Evolutionary conservation across 495 filamentous ascomycete genomes (phyloP).

Genomic region (Xylaria grammica): DNA sequence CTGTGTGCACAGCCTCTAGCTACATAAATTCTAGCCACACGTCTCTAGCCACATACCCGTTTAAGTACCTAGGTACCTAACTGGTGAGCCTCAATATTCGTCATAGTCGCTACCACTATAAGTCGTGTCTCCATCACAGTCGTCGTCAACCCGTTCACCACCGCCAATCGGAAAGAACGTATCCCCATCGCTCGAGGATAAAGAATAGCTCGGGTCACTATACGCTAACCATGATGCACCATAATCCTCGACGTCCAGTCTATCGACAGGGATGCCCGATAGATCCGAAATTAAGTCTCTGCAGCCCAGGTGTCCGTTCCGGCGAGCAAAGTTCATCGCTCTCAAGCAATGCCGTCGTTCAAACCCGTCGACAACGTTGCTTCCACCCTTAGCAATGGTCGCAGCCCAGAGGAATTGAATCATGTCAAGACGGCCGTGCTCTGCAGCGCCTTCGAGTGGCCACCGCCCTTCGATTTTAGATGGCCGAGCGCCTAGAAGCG

Average conservation of each 20-base stretch:
- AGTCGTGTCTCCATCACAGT: background rate
- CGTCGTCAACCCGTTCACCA: background rate
- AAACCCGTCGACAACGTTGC: constrained; percentile 12
- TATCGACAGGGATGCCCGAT: constrained; percentile 12
- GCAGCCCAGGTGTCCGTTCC: constrained; percentile 25
- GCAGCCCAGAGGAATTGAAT: constrained; percentile 44
- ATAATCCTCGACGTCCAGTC: constrained; percentile 18
- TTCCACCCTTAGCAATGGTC: constrained; percentile 1
- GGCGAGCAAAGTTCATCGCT: constrained; percentile 27
- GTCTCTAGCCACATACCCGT: too few relatives aligned
- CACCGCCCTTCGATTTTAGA: constrained; percentile 42
- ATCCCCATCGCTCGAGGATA: background rate
- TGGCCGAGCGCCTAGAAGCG: constrained; percentile 24
- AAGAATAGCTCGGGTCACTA: background rate
- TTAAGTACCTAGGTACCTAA: too few relatives aligned
- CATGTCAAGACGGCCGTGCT: constrained; percentile 52
- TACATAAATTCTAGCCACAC: too few relatives aligned
- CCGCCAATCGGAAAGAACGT: background rate
- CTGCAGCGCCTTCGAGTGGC: constrained; percentile 51
- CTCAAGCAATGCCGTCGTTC: constrained; percentile 20
- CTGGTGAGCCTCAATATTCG: too few relatives aligned
- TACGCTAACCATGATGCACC: constrained; percentile 20
- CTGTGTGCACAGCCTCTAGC: too few relatives aligned
- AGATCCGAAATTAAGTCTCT: constrained; percentile 14
- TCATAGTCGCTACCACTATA: too few relatives aligned